Evolutionary conservation across 495 filamentous ascomycete genomes (phyloP).

Genomic region (Xylaria longipes): DNA sequence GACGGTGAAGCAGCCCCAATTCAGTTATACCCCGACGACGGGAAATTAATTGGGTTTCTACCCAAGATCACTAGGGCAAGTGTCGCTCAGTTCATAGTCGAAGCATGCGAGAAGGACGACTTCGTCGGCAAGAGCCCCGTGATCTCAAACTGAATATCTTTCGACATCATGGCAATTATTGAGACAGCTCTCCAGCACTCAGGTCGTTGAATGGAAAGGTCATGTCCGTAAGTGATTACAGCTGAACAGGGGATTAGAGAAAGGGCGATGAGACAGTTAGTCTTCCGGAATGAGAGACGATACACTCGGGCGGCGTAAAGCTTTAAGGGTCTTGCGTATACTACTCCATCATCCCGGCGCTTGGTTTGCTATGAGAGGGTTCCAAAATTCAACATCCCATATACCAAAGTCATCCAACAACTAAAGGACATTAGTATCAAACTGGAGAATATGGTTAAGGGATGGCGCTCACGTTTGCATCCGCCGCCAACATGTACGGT

Average conservation of each 20-base stretch:
- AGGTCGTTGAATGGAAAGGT: not conserved
- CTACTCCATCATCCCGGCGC: not conserved
- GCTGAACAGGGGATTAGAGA: not conserved
- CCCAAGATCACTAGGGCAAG: conserved; percentile 47
- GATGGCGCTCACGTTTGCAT: conserved; percentile 28
- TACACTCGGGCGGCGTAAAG: not conserved
- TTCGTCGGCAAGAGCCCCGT: conserved; percentile 48
- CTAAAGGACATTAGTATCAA: conserved; percentile 28
- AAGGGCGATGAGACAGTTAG: not conserved
- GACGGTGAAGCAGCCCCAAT: conserved; percentile 26
- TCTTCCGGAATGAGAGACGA: not conserved
- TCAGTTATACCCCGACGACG: conserved; percentile 27
- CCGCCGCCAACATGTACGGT: conserved; percentile 31
- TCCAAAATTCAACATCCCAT: conserved; percentile 40
- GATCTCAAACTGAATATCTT: conserved; percentile 42
- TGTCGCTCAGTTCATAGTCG: conserved; percentile 51
- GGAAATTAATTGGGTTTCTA: conserved; percentile 8
- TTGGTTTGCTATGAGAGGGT: conserved; percentile 24
- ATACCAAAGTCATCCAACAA: conserved; percentile 32
- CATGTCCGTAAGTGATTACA: not conserved
- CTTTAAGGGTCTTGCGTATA: not conserved
- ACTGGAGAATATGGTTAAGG: not conserved
- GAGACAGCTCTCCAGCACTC: not conserved
- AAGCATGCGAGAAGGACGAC: conserved; percentile 44
- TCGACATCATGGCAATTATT: not conserved